Evolutionary conservation across 345 rosid genomes (phyloP).

Genomic region (Salix exigua): DNA sequence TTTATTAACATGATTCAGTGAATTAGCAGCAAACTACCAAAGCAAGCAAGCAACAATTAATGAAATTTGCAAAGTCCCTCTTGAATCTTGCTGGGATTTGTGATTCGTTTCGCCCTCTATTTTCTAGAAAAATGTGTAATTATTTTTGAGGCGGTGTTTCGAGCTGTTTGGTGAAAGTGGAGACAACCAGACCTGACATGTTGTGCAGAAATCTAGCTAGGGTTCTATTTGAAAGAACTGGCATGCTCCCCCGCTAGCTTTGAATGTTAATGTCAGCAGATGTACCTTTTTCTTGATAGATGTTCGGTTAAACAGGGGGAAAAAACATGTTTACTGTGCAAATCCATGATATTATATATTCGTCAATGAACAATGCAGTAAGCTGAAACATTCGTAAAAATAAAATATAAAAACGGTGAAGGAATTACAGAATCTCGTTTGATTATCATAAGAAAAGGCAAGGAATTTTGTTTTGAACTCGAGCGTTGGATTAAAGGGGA

Average conservation of each 20-base stretch:
- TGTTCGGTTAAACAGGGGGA: neutral
- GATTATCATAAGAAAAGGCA: neutral
- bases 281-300: neutral
- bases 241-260: neutral
- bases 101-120: conserved; percentile 16
- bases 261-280: neutral
- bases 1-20: conserved; percentile 18
- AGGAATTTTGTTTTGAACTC: too few species aligned
- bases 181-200: neutral
- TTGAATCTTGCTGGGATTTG: conserved; percentile 29
- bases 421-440: neutral
- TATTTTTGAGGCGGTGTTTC: neutral
- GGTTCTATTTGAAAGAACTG: neutral
- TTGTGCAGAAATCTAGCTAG: neutral
- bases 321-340: neutral
- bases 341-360: neutral
- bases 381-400: neutral
- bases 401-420: neutral
- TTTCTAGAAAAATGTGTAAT: neutral
- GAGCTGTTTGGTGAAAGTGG: too few species aligned
- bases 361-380: neutral
- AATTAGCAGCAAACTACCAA: conserved; percentile 3
- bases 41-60: neutral
- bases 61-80: neutral
- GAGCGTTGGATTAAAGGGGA: too few species aligned